These are phyloP conservation scores for Solidago caesia DNA, from an alignment of 129 eudicot genomes.

Conservation along the genomic window DNA sequence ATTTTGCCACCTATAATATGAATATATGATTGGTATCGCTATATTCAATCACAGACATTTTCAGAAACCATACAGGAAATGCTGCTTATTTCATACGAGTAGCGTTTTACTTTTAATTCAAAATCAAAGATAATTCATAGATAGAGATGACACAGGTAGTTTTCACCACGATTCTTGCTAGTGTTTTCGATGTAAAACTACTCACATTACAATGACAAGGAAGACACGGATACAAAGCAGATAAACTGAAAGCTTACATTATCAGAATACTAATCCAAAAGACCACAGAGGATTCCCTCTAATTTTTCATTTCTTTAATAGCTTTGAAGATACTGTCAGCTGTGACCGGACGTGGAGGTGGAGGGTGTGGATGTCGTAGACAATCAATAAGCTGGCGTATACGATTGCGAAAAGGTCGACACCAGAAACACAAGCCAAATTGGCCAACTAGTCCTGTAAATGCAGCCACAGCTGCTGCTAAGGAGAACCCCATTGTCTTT, in stretches of 20 bases:
- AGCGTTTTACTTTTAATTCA: too few species aligned
- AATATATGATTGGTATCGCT: too few species aligned
- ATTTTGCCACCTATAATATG: too few species aligned
- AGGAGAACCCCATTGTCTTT: constrained; percentile 28
- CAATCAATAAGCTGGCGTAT: constrained; percentile 35
- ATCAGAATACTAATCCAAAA: not conserved
- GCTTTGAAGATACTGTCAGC: constrained; percentile 28
- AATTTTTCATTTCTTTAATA: constrained; percentile 12
- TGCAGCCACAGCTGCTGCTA: constrained; percentile 29
- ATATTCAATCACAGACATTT: too few species aligned
- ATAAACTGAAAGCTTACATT: not conserved
- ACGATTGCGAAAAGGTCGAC: constrained; percentile 29
- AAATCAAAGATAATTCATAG: too few species aligned
- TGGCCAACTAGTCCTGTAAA: constrained; percentile 41
- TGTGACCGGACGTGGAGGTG: constrained; percentile 25
- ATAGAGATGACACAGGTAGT: too few species aligned
- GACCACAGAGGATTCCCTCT: not conserved
- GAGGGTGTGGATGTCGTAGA: constrained; percentile 41
- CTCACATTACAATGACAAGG: not conserved
- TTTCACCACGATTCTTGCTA: too few species aligned
- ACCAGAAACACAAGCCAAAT: constrained; percentile 32
- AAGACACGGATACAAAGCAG: not conserved
- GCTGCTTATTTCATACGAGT: too few species aligned
- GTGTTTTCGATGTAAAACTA: not conserved
- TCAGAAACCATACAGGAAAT: too few species aligned